Evolutionary conservation across 2,329 filamentous ascomycete species (phyloP).

Genomic region (Nakataea oryzae): DNA sequence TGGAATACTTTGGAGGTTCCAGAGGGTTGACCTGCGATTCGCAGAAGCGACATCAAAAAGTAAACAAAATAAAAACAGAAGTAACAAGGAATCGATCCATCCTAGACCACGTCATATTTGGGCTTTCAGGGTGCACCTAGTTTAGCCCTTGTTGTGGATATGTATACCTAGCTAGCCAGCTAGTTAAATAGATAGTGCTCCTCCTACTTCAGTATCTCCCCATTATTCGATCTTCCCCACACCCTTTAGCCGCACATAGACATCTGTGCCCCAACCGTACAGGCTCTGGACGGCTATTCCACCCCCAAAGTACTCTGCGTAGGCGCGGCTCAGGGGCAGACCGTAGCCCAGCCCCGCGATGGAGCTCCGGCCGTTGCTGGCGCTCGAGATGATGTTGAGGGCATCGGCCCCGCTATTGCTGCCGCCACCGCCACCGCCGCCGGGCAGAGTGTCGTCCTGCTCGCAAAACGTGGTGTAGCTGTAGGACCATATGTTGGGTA

Average conservation of each 20-base stretch:
- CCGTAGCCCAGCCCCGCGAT: conserved; percentile 94
- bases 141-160: no score
- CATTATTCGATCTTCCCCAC: conserved; percentile 41
- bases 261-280: conserved; percentile 80
- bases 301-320: conserved; percentile 96
- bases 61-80: no score
- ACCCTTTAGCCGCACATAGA: conserved; percentile 55
- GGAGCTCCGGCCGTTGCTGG: conserved; percentile 63
- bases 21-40: no score
- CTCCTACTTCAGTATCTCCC: neutral
- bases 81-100: no score
- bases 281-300: conserved; percentile 92
- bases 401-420: conserved; percentile 44
- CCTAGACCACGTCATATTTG: no score
- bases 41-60: no score
- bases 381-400: conserved; percentile 63
- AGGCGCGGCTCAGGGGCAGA: conserved; percentile 78
- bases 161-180: no score
- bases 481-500: conserved; percentile 90
- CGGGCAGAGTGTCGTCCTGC: conserved; percentile 32
- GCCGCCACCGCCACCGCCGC: conserved; percentile 25
- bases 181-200: no score
- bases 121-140: no score
- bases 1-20: no score
- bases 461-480: conserved; percentile 92